Conservation (phyloP, 2,329 filamentous ascomycete genomes). For the Cordyceps cateniannulata region DNA sequence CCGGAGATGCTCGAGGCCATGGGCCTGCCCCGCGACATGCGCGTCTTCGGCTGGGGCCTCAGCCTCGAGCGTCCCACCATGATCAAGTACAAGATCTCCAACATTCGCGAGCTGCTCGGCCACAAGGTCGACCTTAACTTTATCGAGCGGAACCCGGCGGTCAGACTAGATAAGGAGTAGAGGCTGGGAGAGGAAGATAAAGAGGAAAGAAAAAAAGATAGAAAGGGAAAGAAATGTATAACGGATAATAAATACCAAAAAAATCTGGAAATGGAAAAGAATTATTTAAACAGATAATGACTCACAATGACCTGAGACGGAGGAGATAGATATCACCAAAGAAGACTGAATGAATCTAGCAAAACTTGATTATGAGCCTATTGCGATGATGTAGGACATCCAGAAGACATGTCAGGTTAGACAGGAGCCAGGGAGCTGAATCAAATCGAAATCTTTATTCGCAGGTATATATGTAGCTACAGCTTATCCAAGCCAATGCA, state of each 20-base stretch:
- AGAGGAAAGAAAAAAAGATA: slow-evolving; percentile 1
- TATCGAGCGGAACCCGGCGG: slow-evolving; percentile 85
- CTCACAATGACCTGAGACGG: not conserved
- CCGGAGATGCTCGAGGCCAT: slow-evolving; percentile 95
- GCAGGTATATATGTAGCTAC: too few species aligned
- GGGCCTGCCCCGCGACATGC: slow-evolving; percentile 85
- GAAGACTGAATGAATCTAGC: not conserved
- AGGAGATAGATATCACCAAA: not conserved
- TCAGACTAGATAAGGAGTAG: slow-evolving; percentile 80
- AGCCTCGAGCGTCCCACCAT: slow-evolving; percentile 92
- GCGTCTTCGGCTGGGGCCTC: slow-evolving; percentile 90
- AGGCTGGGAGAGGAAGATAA: slow-evolving; percentile 12
- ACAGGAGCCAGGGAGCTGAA: too few species aligned
- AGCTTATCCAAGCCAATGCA: too few species aligned
- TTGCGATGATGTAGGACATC: too few species aligned
- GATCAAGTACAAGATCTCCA: slow-evolving; percentile 88
- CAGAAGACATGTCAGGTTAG: too few species aligned
- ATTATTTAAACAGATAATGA: not conserved
- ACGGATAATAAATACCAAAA: not conserved
- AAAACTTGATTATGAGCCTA: too few species aligned
- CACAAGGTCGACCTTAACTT: slow-evolving; percentile 95
- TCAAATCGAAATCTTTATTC: too few species aligned
- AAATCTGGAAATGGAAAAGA: not conserved
- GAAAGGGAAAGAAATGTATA: slow-evolving; percentile 2
- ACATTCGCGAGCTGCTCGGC: slow-evolving; percentile 86